Evolutionary conservation across 225 moss, liverwort and hornwort genomes (phyloP).

Genomic region (Anthoceros angustus): DNA sequence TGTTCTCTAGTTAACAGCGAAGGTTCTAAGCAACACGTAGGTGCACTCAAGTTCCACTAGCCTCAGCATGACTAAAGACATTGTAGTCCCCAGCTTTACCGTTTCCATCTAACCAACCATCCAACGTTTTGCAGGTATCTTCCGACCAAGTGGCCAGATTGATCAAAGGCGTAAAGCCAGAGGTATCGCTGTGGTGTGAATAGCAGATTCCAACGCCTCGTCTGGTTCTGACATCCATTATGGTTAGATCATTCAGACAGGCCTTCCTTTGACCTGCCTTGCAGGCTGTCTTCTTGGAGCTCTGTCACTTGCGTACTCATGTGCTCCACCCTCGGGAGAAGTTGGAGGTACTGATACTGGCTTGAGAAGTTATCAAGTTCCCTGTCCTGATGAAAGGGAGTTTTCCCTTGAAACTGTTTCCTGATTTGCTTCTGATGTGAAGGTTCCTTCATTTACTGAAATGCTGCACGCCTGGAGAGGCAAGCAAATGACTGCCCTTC

Average conservation of each 20-base stretch:
- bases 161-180: slow-evolving; percentile 47
- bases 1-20: background rate
- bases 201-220: background rate
- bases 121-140: slow-evolving; percentile 25
- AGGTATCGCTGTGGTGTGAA: slow-evolving; percentile 17
- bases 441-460: slow-evolving; percentile 49
- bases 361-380: background rate
- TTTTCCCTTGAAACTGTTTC: background rate
- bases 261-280: slow-evolving; percentile 6
- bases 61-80: background rate
- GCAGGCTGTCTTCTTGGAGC: slow-evolving; percentile 67
- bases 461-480: slow-evolving; percentile 40
- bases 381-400: background rate
- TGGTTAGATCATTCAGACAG: background rate
- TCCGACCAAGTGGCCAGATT: slow-evolving; percentile 45
- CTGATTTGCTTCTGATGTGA: background rate
- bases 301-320: slow-evolving; percentile 44
- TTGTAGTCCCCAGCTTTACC: background rate
- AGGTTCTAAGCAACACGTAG: background rate
- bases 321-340: slow-evolving; percentile 35
- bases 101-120: too few species aligned
- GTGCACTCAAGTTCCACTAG: background rate
- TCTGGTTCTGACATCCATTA: background rate
- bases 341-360: slow-evolving; percentile 22
- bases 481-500: slow-evolving; percentile 53